Conservation (phyloP, 345 rosid genomes). For the Pistacia integerrima region DNA sequence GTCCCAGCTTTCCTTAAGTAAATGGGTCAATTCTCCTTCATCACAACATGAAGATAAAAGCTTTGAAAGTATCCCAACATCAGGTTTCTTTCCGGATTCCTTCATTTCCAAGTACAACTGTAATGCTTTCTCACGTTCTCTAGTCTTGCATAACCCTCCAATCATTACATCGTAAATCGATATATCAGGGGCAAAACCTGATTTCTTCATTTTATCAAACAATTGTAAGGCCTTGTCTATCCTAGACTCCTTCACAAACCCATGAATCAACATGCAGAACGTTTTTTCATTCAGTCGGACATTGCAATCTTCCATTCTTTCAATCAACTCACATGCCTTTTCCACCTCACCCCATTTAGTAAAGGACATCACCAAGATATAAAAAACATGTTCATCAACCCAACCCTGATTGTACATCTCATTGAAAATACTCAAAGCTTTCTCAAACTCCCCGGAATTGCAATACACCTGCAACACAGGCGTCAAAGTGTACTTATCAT, state of each 20-base stretch:
- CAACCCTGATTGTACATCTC: conserved; percentile 58
- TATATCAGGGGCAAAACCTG: conserved; percentile 55
- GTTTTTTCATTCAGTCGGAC: conserved; percentile 72
- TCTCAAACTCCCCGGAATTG: conserved; percentile 50
- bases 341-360: conserved; percentile 78
- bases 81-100: conserved; percentile 50
- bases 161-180: conserved; percentile 73
- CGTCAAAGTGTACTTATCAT: conserved; percentile 71
- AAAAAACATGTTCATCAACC: conserved; percentile 65
- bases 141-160: conserved; percentile 58
- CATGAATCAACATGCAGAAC: conserved; percentile 68
- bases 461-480: conserved; percentile 75
- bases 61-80: conserved; percentile 54
- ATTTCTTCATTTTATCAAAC: conserved; percentile 59
- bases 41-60: conserved; percentile 57
- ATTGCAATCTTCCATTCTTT: conserved; percentile 55
- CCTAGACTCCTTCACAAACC: conserved; percentile 61
- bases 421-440: conserved; percentile 56
- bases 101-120: conserved; percentile 64
- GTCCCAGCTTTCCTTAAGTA: conserved; percentile 42
- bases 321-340: conserved; percentile 68
- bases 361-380: conserved; percentile 60
- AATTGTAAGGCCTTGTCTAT: conserved; percentile 65
- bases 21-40: conserved; percentile 42
- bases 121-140: conserved; percentile 59